Evolutionary conservation across 495 filamentous ascomycete genomes (phyloP), one percentile per base, ranked within the genome.

Genomic region (Articulospora tetracladia): DNA sequence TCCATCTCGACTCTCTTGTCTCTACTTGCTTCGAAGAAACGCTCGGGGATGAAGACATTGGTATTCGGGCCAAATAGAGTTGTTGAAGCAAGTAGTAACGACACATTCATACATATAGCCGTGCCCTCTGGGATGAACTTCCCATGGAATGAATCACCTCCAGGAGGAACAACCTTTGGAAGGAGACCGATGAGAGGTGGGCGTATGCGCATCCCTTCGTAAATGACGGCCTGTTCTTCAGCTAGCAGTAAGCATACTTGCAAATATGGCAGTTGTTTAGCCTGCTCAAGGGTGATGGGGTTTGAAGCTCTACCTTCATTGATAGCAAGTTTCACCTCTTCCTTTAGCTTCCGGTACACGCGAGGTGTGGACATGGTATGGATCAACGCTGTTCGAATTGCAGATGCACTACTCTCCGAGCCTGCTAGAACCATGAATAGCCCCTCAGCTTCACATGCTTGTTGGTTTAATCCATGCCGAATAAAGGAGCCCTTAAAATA

Each of bases 381-480:
- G n/a, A n/a, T n/a, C n/a, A n/a, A n/a, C n/a, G n/a, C n/a, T n/a
- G 15, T n/a, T n/a, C n/a, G n/a, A n/a, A n/a, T n/a, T 24, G 20
- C 20, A 22, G 23, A 22, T 22, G 48, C 48, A 20, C 20, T 51
- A 51, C 20, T 24, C 20, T 51, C 48, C 25, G 48, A 24, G 48
- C 48, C 48, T 24, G 25, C 48, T 13, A 51, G 20, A 22, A 78
- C 70, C 56, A 75, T 72, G 17, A 72, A 68, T 12, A 76, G 59
- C 7, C 69, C 69, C 58, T 79, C 76, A 3, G 67, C 66, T 61
- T 74, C 68, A 1, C 73, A 57, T 54, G 79, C 71, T 15, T 70
- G 66, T 47, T 69, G 67, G 3, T 49, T 65, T 17, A 81, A 59
- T 20, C 75, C 76, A 39, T 77, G 68, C 24, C 54, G 7, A 8